phyloP scores from a whole-genome alignment of 139 green algal species.

The Volvox africanus region DNA sequence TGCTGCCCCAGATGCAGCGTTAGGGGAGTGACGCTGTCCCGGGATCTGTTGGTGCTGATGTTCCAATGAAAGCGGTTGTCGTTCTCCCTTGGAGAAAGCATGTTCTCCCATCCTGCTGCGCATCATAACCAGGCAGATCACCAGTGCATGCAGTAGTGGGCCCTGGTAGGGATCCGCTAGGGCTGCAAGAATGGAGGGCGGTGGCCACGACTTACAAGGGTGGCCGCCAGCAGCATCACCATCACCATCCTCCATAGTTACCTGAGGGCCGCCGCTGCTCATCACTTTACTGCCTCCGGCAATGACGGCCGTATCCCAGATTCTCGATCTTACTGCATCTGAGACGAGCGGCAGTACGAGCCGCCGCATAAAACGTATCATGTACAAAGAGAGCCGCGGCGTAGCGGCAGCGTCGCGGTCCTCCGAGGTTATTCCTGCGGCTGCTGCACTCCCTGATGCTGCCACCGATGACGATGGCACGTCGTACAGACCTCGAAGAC shows the following conservation, averaged over 20 bases:
- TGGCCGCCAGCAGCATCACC: not conserved
- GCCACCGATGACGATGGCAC: not conserved
- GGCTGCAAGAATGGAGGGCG: not conserved
- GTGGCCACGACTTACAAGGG: too few relatives aligned
- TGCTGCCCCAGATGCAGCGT: not conserved
- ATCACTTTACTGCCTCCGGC: too few relatives aligned
- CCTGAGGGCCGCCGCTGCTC: not conserved
- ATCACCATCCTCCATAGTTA: not conserved
- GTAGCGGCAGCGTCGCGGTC: not conserved
- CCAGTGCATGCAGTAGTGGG: slow-evolving; percentile 15
- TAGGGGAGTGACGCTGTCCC: too few relatives aligned
- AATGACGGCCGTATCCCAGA: not conserved
- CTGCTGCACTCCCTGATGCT: not conserved
- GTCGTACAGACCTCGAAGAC: not conserved
- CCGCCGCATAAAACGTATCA: not conserved
- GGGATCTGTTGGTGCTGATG: too few relatives aligned
- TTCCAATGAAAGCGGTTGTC: too few relatives aligned
- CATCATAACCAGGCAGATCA: not conserved
- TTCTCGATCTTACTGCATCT: not conserved
- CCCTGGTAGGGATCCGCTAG: slow-evolving; percentile 30
- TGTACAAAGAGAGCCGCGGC: not conserved
- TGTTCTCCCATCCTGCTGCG: not conserved
- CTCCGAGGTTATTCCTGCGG: not conserved
- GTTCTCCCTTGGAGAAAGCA: too few relatives aligned
- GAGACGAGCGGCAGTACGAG: not conserved